These are phyloP conservation scores for Trypanosoma rangeli DNA, from an alignment of 208 protist species.

Conservation along the genomic window DNA sequence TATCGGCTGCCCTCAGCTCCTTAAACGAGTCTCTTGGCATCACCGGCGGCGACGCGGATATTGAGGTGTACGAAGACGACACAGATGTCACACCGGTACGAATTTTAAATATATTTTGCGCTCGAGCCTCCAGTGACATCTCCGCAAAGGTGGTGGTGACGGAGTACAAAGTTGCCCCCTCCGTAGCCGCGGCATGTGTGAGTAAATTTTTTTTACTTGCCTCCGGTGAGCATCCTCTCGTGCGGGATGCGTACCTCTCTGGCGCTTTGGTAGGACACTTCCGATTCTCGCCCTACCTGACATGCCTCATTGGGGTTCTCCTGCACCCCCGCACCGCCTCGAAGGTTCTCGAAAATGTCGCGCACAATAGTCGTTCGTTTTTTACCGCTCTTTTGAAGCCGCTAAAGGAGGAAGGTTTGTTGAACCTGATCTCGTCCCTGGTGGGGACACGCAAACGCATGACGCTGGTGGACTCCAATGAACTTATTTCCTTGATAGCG, in stretches of 20 bases:
- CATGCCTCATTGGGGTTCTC: slow-evolving; percentile 72
- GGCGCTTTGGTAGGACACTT: slow-evolving; percentile 46
- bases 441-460: slow-evolving; percentile 37
- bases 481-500: slow-evolving; percentile 62
- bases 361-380: slow-evolving; percentile 67
- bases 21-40: slow-evolving; percentile 81
- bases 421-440: slow-evolving; percentile 52
- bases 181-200: slow-evolving; percentile 69
- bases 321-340: slow-evolving; percentile 66
- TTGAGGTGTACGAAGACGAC: slow-evolving; percentile 27
- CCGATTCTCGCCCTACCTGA: slow-evolving; percentile 63
- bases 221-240: slow-evolving; percentile 60
- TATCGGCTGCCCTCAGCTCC: slow-evolving; percentile 58
- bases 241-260: slow-evolving; percentile 44
- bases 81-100: slow-evolving; percentile 46
- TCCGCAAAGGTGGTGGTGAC: slow-evolving; percentile 66
- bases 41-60: slow-evolving; percentile 52
- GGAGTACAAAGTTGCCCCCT: slow-evolving; percentile 79
- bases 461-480: slow-evolving; percentile 79
- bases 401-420: slow-evolving; percentile 55
- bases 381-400: slow-evolving; percentile 71
- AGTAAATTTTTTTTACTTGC: slow-evolving; percentile 70
- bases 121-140: slow-evolving; percentile 43
- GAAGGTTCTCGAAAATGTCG: slow-evolving; percentile 64
- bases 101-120: slow-evolving; percentile 78